Evolutionary conservation across 2,329 filamentous ascomycete species (phyloP), one percentile per base, ranked within the genome.

Genomic region (Phialophora tarda): DNA sequence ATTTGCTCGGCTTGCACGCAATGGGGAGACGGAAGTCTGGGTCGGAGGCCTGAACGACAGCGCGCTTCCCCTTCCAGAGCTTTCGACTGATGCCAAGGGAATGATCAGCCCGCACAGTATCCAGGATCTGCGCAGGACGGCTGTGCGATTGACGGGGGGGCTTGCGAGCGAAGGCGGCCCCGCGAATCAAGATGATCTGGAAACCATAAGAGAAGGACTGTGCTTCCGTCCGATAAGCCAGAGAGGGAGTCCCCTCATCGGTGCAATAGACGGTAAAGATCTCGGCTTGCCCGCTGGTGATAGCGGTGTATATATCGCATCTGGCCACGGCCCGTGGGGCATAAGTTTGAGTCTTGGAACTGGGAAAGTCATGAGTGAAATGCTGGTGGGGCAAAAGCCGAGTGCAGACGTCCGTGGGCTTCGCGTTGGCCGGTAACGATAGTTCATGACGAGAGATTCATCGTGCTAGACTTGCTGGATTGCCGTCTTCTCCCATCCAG

Each of bases 261-360:
- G 82, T 2, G 77, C 73, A 65, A 86, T 82, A 5, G 75, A 74
- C 50, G 73, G 73, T 28, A 76, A 74, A 21, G 73, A 72, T 0
- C 80, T 1, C 86, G 89, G 34, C 72, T 63, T 62, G 58, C 58
- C 3, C 26, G 76, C 70, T 68, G 70, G 69, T 17, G 76, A 73
- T 14, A 74, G 71, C 0, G 80, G 89, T 1, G 88, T 94, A 0
- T 93, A 86, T 74, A 76, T 93, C 44, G 87, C 88, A 1, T 82
- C 88, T 3, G 91, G 91, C 0, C 91, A 93, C 80, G 91, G 90
- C 0, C 88, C 90, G 0, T 93, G 91, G 91, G 91, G 90, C 0
- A 90, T 90, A 28, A 84, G 82, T 56, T 74, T 87, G 73, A 82
- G 82, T 17, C 77, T 91, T 32, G 91, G 90, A 1, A 93, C 89